Evolutionary conservation across 257 asterid genomes (phyloP), one percentile per base, ranked within the genome.

Genomic region (Striga asiatica): DNA sequence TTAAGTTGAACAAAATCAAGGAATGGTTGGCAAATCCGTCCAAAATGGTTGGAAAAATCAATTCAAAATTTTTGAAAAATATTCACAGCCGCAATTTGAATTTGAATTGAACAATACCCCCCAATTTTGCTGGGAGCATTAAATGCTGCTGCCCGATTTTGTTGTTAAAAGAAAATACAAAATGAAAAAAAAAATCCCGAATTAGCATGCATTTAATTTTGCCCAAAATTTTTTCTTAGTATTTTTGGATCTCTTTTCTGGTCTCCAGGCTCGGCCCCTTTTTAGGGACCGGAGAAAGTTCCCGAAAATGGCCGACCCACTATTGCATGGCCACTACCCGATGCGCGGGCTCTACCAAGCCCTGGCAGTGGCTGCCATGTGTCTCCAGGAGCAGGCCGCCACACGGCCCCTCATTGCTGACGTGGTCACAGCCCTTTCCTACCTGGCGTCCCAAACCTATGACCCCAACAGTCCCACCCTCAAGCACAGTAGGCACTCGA

Each of bases 361-460:
- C 4, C 72, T 91, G 29, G 96, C 98, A 1, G 98, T 91, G 47
- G 98, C 98, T 12, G 98, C 98, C 51, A 91, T 87, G 98, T 91
- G 98, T 82, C 75, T 91, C 78, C 98, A 91, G 71, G 98, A 91
- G 79, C 98, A 91, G 71, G 98, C 98, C 5, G 86, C 96, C 29
- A 91, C 98, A 3, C 69, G 98, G 38, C 98, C 98, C 42, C 71
- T 91, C 21, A 91, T 91, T 0, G 98, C 95, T 13, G 96, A 91
- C 14, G 96, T 91, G 6, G 98, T 91, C 68, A 91, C 98, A 13
- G 98, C 98, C 0, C 68, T 91, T 67, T 50, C 96, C 1, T 91
- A 91, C 54, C 73, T 91, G 24, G 98, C 98, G 14, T 80, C 96
- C 34, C 98, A 91, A 70, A 73, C 85, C 19, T 91, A 87, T 8